Evolutionary conservation across 768 basidiomycete species (phyloP), one percentile per base, ranked within the genome.

Genomic region (Lanmaoa pseudosensibilis): DNA sequence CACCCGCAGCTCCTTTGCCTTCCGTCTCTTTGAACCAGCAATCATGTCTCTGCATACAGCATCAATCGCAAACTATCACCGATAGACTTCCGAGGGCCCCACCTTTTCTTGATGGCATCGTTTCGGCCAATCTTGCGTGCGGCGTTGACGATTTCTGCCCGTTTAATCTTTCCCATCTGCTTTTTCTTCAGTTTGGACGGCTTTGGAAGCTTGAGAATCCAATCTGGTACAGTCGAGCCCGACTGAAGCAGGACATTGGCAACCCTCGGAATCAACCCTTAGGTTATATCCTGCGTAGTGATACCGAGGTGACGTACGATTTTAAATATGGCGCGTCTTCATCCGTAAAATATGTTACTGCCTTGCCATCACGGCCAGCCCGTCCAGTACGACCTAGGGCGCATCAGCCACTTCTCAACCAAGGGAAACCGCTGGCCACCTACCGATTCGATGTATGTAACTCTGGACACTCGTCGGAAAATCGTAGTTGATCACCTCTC

Each of bases 181-280:
- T 80, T 84, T 59, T 89, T 86, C 74, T 90, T 88, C 78, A 94
- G 80, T 73, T 93, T 96, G 2, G 90, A 90, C 0, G 96, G 94
- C 69, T 92, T 94, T 21, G 90, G 90, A n/a, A 99, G 80, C 61
- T 90, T 89, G n/a, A 90, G 70, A 60, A 98, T 98, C 92, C 94
- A 99, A 23, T 94, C 91, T 1, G 95, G 92, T 0, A 97, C 94
- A 2, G 80, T 74, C 55, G 90, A 96, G 4, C 96, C 95, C 1
- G 94, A 95, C 66, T 94, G 88, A 21, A 91, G 77, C 57, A 98
- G 83, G n/a, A 98, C 92, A 69, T 98, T 98, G 49, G 95, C 96
- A 69, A 98, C 91, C 46, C 93, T 96, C 60, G 27, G 43, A 40
- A 30, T 30, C 41, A 37, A 37, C 32, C 41, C 37, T 66, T 48